These are phyloP conservation scores for Lentinula guzmanii DNA, from an alignment of 768 basidiomycete genomes.

Conservation along the genomic window DNA sequence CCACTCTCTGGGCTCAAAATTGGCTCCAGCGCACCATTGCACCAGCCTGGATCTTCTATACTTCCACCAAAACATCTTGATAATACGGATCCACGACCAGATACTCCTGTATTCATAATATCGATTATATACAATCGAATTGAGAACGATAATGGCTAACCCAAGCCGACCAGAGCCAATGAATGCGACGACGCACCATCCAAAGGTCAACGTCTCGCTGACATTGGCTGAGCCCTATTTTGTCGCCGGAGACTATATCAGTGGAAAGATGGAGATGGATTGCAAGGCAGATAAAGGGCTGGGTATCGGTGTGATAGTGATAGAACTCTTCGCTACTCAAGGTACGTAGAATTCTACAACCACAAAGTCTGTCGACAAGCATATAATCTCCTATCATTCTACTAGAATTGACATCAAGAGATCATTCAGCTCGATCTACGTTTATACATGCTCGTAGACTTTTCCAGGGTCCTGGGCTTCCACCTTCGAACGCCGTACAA, in stretches of 20 bases:
- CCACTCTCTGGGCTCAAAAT: not conserved
- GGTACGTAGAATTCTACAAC: constrained; percentile 30
- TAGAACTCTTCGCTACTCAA: constrained; percentile 72
- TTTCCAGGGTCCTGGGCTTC: constrained; percentile 78
- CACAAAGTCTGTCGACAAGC: not conserved
- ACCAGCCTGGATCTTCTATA: not conserved
- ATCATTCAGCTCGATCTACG: constrained; percentile 75
- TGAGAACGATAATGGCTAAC: not conserved
- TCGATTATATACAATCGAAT: not conserved
- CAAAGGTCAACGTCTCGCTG: constrained; percentile 69
- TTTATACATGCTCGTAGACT: constrained; percentile 66
- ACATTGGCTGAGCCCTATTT: constrained; percentile 53
- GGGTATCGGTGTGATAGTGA: constrained; percentile 70
- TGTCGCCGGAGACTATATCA: constrained; percentile 59
- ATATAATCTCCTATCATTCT: not conserved
- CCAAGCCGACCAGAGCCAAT: constrained; percentile 47
- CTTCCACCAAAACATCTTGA: not conserved
- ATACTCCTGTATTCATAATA: not conserved
- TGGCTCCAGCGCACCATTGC: not conserved
- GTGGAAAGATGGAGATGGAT: constrained; percentile 78
- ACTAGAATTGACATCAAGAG: constrained; percentile 67
- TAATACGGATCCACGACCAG: not conserved
- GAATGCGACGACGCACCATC: constrained; percentile 76
- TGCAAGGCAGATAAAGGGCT: constrained; percentile 69
- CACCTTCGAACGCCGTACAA: constrained; percentile 80